Base-by-base conservation (phyloP, 768 basidiomycete species). In the Fistulinella prunicolor region DNA sequence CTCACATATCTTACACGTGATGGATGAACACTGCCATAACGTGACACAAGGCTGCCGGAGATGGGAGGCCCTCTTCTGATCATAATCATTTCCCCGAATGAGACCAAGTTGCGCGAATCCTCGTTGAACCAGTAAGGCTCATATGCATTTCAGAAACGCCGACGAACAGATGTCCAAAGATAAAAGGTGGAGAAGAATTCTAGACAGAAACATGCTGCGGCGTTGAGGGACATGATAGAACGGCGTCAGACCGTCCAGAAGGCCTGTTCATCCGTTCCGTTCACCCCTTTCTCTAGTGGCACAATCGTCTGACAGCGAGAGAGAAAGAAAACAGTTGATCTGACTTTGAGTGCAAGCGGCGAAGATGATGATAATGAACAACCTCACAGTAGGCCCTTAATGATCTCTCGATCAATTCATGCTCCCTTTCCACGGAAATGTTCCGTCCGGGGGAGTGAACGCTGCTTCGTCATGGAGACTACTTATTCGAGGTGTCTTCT, bases 121-220 rank as follows among this genome's bases (percentile, higher is more conserved):
- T 89, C 88, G 52, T 86, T 83, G 70, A 77, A 93, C 63, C 95
- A 92, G 59, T 83, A 92, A 17, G 16, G 4, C 57, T 92, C 89
- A 35, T 93, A 69, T 10, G 88, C 83, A 65, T 91, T 91, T 39
- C 92, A 92, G 21, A 95, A 75, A 35, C 90, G 81, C 34, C 93
- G 74, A 47, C 86, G 77, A 70, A 24, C 94, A 91, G 26, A 94
- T 87, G n/a, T 64, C 92, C 88, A 16, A 94, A 73, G 67, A 92
- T 88, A 87, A 65, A 89, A 13, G 86, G n/a, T n/a, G n/a, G n/a
- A n/a, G n/a, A n/a, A n/a, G n/a, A n/a, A n/a, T n/a, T 89, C 88
- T 59, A 83, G 85, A 10, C 26, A 28, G 30, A 12, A 14, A 71
- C 90, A 77, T 9, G 85, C 47, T 54, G 58, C 35, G 50, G 38